phyloP scores from a whole-genome alignment of 225 moss, liverwort and hornwort species.

The Anthoceros angustus region DNA sequence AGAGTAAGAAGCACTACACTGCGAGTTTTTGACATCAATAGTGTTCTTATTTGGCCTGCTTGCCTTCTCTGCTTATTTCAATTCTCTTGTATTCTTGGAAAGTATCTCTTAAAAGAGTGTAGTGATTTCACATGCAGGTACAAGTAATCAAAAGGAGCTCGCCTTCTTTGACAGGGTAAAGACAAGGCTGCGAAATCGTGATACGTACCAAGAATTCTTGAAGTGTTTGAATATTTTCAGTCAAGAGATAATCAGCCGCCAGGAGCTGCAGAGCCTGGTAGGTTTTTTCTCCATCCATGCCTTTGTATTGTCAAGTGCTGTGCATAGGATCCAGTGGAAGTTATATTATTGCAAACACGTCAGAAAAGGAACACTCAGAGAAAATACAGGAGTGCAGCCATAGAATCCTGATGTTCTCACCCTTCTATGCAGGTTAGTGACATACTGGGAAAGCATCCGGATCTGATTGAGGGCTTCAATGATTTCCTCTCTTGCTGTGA shows the following conservation, averaged over 20 bases:
- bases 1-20: constrained; percentile 13
- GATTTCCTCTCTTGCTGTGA: constrained; percentile 86
- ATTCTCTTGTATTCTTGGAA: background rate
- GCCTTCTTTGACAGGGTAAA: constrained; percentile 93
- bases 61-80: background rate
- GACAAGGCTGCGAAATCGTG: constrained; percentile 62
- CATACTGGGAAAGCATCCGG: constrained; percentile 81
- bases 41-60: background rate
- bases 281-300: too few relatives aligned
- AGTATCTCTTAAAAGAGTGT: background rate
- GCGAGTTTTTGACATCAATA: background rate
- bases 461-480: constrained; percentile 91
- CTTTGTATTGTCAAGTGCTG: too few relatives aligned
- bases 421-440: constrained; percentile 23
- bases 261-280: constrained; percentile 61
- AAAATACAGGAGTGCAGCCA: too few relatives aligned
- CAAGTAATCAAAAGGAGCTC: constrained; percentile 43
- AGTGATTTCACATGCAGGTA: constrained; percentile 4
- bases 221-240: constrained; percentile 95
- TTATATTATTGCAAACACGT: too few relatives aligned
- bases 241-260: constrained; percentile 84
- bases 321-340: too few relatives aligned
- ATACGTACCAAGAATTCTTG: constrained; percentile 83
- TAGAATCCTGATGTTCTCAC: background rate
- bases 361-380: too few relatives aligned